A percentile compares a stretch with the other conserved stretches of the same genome.
Evolutionary conservation across 1,284 basidiomycete species (phyloP).

Genomic region (Pascua guehoae): DNA sequence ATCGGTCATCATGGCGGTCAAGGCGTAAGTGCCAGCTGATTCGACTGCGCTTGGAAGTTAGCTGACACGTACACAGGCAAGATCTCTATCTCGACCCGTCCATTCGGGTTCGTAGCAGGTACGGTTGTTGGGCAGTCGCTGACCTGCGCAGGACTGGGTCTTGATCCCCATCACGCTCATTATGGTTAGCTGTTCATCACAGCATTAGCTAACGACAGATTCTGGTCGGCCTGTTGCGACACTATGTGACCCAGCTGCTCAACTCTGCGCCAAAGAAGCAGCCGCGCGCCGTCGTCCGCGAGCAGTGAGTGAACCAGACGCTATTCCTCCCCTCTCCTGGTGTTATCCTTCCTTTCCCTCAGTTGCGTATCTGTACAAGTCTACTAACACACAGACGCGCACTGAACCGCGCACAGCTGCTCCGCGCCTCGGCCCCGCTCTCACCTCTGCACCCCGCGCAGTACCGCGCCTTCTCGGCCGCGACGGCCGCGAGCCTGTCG

Average conservation of each 20-base stretch:
- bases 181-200: slow-evolving; percentile 71
- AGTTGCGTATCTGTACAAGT: background rate
- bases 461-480: slow-evolving; percentile 71
- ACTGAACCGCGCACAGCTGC: slow-evolving; percentile 72
- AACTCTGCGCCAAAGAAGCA: slow-evolving; percentile 81
- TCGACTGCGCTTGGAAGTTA: too few relatives aligned
- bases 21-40: slow-evolving; percentile 6
- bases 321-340: background rate
- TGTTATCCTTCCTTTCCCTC: slow-evolving; percentile 1
- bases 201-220: slow-evolving; percentile 1
- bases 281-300: slow-evolving; percentile 71
- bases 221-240: slow-evolving; percentile 86
- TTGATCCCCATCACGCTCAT: slow-evolving; percentile 95
- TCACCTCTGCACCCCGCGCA: slow-evolving; percentile 72
- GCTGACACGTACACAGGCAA: slow-evolving; percentile 24
- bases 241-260: slow-evolving; percentile 85
- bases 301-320: slow-evolving; percentile 69
- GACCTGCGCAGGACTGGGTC: slow-evolving; percentile 56
- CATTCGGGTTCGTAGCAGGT: slow-evolving; percentile 62
- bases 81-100: slow-evolving; percentile 82
- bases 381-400: slow-evolving; percentile 62
- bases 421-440: slow-evolving; percentile 71
- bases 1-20: slow-evolving; percentile 10
- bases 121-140: slow-evolving; percentile 7
- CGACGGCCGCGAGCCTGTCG: slow-evolving; percentile 66